Percentiles rank a stretch among this genome's conserved stretches.
Evolutionary conservation across 2,329 filamentous ascomycete species (phyloP).

Genomic region (Apiospora aurea): DNA sequence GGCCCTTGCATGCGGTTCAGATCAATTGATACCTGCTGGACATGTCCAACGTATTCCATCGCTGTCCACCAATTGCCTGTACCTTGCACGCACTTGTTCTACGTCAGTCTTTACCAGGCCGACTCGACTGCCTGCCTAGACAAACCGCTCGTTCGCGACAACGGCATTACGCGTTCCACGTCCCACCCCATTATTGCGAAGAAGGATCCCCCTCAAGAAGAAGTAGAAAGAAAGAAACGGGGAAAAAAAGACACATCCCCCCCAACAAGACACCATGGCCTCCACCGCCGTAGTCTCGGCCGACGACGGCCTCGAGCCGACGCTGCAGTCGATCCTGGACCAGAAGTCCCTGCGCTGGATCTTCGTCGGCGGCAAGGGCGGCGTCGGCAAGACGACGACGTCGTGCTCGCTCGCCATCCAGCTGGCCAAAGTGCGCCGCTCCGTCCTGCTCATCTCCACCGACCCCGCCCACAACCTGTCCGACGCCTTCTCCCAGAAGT

Average conservation of each 20-base stretch:
- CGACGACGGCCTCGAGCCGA: constrained; percentile 86
- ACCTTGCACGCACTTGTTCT: not conserved
- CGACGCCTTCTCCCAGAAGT: constrained; percentile 98
- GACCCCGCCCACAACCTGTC: constrained; percentile 98
- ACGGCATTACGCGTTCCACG: not conserved
- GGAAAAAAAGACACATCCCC: not conserved
- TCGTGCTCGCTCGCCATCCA: constrained; percentile 98
- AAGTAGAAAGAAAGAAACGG: not conserved
- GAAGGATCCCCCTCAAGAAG: not conserved
- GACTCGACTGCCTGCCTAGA: not conserved
- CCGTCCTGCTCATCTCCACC: constrained; percentile 96
- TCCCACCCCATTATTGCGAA: not conserved
- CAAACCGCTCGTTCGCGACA: constrained; percentile 16
- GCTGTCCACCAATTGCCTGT: not conserved
- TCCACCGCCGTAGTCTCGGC: constrained; percentile 53
- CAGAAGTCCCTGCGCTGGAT: constrained; percentile 97
- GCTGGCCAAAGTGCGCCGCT: constrained; percentile 92
- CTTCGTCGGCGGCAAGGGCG: constrained; percentile 97
- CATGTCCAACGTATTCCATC: constrained; percentile 21
- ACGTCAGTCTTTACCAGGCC: not conserved
- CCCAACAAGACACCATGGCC: constrained; percentile 38
- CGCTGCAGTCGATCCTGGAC: constrained; percentile 92
- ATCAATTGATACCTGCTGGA: not conserved
- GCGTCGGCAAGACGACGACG: constrained; percentile 99
- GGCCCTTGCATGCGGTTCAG: constrained; percentile 5